phyloP scores from a whole-genome alignment of 768 basidiomycete species.

The Cyathus striatus region DNA sequence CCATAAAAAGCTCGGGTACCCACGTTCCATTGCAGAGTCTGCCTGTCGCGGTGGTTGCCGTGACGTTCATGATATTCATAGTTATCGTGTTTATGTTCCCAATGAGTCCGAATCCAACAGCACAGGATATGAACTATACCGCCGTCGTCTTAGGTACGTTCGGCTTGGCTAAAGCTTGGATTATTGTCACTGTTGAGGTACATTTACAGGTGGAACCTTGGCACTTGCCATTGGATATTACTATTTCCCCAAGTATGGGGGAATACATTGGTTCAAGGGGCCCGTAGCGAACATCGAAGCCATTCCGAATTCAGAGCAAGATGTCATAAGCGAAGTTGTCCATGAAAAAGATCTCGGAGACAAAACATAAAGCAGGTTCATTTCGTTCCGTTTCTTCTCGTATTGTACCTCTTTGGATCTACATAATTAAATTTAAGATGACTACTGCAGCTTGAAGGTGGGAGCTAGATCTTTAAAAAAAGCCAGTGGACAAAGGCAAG shows the following conservation, averaged over 20 bases:
- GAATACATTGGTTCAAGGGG: slow-evolving; percentile 70
- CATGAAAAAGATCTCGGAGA: too few species aligned
- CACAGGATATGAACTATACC: slow-evolving; percentile 66
- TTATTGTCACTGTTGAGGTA: background rate
- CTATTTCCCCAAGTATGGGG: slow-evolving; percentile 69
- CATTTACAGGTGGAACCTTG: slow-evolving; percentile 56
- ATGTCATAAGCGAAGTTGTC: too few species aligned
- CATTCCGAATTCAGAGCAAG: too few species aligned
- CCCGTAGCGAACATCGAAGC: slow-evolving; percentile 42
- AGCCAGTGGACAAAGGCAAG: too few species aligned
- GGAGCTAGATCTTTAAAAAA: too few species aligned
- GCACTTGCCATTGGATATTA: slow-evolving; percentile 59
- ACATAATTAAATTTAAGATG: too few species aligned
- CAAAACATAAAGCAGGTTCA: too few species aligned
- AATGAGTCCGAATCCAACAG: slow-evolving; percentile 36
- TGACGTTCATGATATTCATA: slow-evolving; percentile 67
- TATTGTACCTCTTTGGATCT: too few species aligned
- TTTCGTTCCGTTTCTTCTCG: too few species aligned
- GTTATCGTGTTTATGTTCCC: slow-evolving; percentile 64
- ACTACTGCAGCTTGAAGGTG: too few species aligned
- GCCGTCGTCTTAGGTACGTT: slow-evolving; percentile 65
- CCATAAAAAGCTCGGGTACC: too few species aligned
- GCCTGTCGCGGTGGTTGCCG: slow-evolving; percentile 51
- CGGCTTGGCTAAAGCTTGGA: background rate
- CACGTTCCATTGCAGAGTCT: slow-evolving; percentile 37